A percentile compares a stretch with the other conserved stretches of the same genome.
Conservation (phyloP, 2,329 filamentous ascomycete species). For the Exophiala viscosa region DNA sequence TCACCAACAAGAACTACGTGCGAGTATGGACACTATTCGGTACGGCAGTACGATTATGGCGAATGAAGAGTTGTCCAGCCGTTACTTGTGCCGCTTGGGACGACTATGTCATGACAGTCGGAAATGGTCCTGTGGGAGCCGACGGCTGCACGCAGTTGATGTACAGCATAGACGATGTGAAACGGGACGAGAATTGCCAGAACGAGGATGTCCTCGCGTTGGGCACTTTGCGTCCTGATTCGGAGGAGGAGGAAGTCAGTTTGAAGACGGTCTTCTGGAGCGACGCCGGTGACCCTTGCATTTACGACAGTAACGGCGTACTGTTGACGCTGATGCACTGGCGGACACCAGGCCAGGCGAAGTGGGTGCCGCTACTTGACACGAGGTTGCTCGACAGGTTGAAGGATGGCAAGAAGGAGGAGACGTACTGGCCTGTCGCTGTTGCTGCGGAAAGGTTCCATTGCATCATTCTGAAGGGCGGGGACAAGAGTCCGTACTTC, state of each 20-base stretch:
- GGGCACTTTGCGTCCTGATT: constrained; percentile 38
- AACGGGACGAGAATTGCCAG: constrained; percentile 89
- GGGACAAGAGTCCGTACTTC: constrained; percentile 89
- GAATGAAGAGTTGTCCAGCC: constrained; percentile 83
- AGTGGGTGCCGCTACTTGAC: constrained; percentile 89
- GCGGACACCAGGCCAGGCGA: constrained; percentile 78
- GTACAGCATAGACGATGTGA: constrained; percentile 93
- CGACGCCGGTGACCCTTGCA: constrained; percentile 88
- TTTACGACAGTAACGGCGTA: constrained; percentile 90
- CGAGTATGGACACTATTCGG: constrained; percentile 91
- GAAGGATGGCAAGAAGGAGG: constrained; percentile 77
- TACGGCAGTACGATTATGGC: constrained; percentile 80
- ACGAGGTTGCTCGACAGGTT: constrained; percentile 79
- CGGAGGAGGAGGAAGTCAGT: constrained; percentile 55
- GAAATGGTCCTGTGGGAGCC: constrained; percentile 79
- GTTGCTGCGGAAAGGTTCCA: constrained; percentile 90
- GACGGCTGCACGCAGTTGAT: constrained; percentile 74
- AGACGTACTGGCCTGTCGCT: constrained; percentile 92
- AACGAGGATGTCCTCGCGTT: constrained; percentile 89
- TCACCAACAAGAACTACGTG: constrained; percentile 82
- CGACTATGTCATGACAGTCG: constrained; percentile 94
- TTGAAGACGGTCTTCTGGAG: constrained; percentile 88
- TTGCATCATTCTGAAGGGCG: constrained; percentile 97
- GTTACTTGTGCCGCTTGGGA: constrained; percentile 92
- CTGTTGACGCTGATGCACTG: constrained; percentile 86